Percentiles rank a stretch among this genome's conserved stretches.
phyloP scores from a whole-genome alignment of 1,139 yeast species.

The Hyphopichia khmerensis region DNA sequence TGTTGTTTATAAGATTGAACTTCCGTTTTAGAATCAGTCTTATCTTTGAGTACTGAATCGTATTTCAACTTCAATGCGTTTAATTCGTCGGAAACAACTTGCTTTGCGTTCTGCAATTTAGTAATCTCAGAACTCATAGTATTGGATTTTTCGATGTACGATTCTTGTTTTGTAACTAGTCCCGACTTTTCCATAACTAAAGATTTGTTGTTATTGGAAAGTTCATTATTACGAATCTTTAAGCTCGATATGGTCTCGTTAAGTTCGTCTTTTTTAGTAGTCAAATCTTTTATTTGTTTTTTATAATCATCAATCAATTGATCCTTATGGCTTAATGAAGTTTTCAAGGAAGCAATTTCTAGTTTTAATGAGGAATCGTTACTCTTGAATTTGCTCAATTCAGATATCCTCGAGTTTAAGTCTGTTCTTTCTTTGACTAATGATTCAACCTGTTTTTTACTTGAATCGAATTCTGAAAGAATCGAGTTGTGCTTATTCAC shows the following conservation, averaged over 20 bases:
- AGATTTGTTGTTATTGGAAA: conserved; percentile 34
- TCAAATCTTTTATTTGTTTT: conserved; percentile 33
- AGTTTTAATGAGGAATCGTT: conserved; percentile 42
- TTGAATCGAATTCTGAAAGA: conserved; percentile 8
- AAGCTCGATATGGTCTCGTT: conserved; percentile 42
- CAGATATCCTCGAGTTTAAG: conserved; percentile 26
- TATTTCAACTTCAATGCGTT: conserved; percentile 53
- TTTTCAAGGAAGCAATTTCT: conserved; percentile 39
- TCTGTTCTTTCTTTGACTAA: conserved; percentile 26
- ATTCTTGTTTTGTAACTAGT: conserved; percentile 40
- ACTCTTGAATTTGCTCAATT: conserved; percentile 31
- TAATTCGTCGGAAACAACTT: conserved; percentile 47
- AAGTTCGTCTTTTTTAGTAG: conserved; percentile 34
- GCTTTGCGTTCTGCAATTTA: conserved; percentile 51
- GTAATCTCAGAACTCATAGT: conserved; percentile 31
- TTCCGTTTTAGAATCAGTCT: conserved; percentile 51
- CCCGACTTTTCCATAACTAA: conserved; percentile 38
- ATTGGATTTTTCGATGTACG: conserved; percentile 34
- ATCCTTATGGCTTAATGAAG: conserved; percentile 47
- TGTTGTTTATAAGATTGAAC: conserved; percentile 65
- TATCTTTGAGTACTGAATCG: conserved; percentile 47
- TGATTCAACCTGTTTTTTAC: conserved; percentile 20
- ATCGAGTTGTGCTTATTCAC: conserved; percentile 8
- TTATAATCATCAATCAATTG: conserved; percentile 47
- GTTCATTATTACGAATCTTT: conserved; percentile 41